Conservation (phyloP, 2,329 filamentous ascomycete species). For the Trichoderma sp. region DNA sequence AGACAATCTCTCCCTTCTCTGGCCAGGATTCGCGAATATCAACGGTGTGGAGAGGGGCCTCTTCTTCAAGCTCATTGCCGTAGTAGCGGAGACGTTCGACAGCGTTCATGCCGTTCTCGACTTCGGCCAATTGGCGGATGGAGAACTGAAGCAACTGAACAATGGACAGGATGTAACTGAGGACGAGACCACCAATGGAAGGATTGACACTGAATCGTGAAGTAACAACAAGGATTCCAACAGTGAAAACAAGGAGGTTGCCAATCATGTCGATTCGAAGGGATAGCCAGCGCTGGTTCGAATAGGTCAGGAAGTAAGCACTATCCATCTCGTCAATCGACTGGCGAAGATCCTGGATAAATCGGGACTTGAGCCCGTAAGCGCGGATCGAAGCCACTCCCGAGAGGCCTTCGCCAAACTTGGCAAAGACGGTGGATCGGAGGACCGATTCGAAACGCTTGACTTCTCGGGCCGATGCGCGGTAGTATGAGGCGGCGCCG, state of each 20-base stretch:
- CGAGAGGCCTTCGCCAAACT: constrained; percentile 84
- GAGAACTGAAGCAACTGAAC: constrained; percentile 97
- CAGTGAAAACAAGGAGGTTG: constrained; percentile 80
- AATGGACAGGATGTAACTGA: constrained; percentile 91
- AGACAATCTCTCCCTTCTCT: constrained; percentile 77
- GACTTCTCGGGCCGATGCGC: constrained; percentile 86
- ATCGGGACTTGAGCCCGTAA: constrained; percentile 78
- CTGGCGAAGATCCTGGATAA: constrained; percentile 67
- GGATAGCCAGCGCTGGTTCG: constrained; percentile 92
- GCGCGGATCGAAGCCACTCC: constrained; percentile 85
- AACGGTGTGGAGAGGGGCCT: constrained; percentile 77
- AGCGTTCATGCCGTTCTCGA: constrained; percentile 97
- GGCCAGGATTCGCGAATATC: constrained; percentile 80
- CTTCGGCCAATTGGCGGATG: constrained; percentile 88
- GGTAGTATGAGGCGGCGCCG: constrained; percentile 83
- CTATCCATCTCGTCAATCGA: constrained; percentile 90
- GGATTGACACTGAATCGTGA: constrained; percentile 83
- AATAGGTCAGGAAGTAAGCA: constrained; percentile 92
- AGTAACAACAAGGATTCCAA: constrained; percentile 88
- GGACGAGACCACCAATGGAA: constrained; percentile 81
- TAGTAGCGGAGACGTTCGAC: constrained; percentile 93
- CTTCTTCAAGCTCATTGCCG: constrained; percentile 81
- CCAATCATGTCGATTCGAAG: constrained; percentile 83
- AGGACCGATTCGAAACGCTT: constrained; percentile 92
- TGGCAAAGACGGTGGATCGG: constrained; percentile 84